Evolutionary conservation across 2,329 filamentous ascomycete species (phyloP).

Genomic region (Helotiales sp.): DNA sequence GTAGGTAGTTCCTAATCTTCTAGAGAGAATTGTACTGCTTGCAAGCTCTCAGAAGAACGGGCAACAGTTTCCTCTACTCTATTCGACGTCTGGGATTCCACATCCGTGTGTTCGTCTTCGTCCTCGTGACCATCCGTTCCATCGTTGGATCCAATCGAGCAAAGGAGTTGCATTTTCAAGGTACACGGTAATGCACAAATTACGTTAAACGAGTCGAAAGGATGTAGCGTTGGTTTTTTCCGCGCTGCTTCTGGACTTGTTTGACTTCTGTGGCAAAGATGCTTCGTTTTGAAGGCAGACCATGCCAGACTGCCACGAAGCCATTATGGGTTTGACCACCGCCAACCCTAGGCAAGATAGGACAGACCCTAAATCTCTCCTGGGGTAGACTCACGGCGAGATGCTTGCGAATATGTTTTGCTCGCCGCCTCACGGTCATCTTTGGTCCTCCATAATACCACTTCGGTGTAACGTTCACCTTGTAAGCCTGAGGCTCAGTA

Average conservation of each 20-base stretch:
- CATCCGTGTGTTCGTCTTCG: no score
- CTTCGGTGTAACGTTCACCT: background rate
- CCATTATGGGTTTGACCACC: background rate
- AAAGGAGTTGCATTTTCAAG: constrained; percentile 8
- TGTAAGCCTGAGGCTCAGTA: background rate
- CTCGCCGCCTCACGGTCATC: constrained; percentile 1
- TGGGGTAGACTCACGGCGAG: constrained; percentile 3
- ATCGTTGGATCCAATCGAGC: background rate
- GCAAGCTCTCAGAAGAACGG: no score
- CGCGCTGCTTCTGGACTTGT: background rate
- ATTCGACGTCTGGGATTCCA: no score
- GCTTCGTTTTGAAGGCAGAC: background rate
- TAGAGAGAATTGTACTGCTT: constrained; percentile 11
- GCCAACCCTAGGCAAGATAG: background rate
- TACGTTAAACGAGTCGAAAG: constrained; percentile 14
- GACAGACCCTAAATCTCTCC: constrained; percentile 12
- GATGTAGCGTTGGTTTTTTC: constrained; percentile 3
- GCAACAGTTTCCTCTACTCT: no score
- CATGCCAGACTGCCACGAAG: constrained; percentile 11
- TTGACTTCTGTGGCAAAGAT: constrained; percentile 7
- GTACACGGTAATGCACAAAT: constrained; percentile 5
- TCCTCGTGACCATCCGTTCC: no score
- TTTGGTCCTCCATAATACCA: constrained; percentile 9
- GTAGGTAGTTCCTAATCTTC: constrained; percentile 8
- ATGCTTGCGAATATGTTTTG: constrained; percentile 5